These are phyloP conservation scores for Chondrostereum purpureum DNA, from an alignment of 1,284 basidiomycete species.

Conservation along the genomic window DNA sequence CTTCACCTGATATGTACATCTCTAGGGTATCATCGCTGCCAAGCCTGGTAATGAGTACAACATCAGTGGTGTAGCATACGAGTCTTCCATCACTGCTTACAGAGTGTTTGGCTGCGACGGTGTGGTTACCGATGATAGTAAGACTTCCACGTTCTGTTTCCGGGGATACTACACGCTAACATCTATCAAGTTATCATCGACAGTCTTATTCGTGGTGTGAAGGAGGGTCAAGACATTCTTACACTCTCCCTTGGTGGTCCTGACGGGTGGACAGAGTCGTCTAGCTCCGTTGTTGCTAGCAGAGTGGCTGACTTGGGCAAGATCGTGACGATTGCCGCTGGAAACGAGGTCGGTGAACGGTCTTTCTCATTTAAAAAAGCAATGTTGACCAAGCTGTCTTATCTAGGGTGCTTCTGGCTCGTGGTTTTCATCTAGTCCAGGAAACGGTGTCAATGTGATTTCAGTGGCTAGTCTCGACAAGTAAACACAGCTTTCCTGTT, in stretches of 20 bases:
- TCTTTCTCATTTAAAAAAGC: too few relatives aligned
- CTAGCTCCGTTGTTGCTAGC: constrained; percentile 46
- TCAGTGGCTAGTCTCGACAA: constrained; percentile 46
- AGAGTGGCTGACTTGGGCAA: constrained; percentile 44
- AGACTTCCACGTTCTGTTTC: constrained; percentile 12
- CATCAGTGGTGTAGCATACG: constrained; percentile 46
- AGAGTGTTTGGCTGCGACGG: constrained; percentile 45
- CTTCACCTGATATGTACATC: too few relatives aligned
- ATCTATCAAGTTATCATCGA: constrained; percentile 36
- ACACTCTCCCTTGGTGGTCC: constrained; percentile 57
- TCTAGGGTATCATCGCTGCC: constrained; percentile 56
- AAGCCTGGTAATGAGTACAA: constrained; percentile 50
- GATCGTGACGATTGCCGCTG: constrained; percentile 48
- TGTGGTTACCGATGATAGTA: constrained; percentile 37
- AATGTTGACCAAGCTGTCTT: too few relatives aligned
- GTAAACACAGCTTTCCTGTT: constrained; percentile 16
- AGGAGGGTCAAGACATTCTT: constrained; percentile 51
- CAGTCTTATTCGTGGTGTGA: constrained; percentile 39
- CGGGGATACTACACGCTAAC: background rate
- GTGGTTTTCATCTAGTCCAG: constrained; percentile 44
- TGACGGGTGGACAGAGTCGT: constrained; percentile 54
- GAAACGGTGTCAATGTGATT: constrained; percentile 41
- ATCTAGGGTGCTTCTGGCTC: constrained; percentile 35
- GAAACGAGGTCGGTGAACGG: constrained; percentile 21
- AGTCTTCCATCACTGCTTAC: constrained; percentile 38